Evolutionary conservation across 306 rosid genomes (phyloP).

Genomic region (Mucuna pruriens): DNA sequence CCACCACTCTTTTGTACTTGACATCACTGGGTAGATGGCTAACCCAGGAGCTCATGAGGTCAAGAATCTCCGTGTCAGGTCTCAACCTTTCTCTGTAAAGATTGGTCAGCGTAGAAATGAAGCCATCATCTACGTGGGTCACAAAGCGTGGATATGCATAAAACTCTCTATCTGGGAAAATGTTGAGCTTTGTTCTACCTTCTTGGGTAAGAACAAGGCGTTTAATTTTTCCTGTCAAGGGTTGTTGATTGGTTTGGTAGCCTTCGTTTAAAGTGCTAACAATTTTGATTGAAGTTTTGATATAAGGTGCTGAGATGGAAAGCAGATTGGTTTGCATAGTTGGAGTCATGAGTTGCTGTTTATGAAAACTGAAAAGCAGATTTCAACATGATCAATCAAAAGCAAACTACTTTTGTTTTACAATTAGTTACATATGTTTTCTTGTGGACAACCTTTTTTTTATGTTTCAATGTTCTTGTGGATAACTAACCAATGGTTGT

Average conservation of each 20-base stretch:
- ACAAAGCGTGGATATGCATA: slow-evolving; percentile 80
- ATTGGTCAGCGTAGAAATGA: slow-evolving; percentile 71
- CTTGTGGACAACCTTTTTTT: slow-evolving; percentile 35
- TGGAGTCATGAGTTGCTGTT: slow-evolving; percentile 37
- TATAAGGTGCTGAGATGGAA: slow-evolving; percentile 20
- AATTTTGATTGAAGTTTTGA: slow-evolving; percentile 42
- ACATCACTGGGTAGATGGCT: slow-evolving; percentile 81
- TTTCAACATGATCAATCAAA: slow-evolving; percentile 15
- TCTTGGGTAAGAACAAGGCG: slow-evolving; percentile 64
- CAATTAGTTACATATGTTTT: neutral
- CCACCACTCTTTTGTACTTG: slow-evolving; percentile 66
- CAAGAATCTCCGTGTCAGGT: slow-evolving; percentile 61
- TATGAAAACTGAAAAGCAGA: slow-evolving; percentile 27
- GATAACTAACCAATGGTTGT: slow-evolving; percentile 52
- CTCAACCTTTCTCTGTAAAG: slow-evolving; percentile 65
- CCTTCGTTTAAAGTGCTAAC: slow-evolving; percentile 50
- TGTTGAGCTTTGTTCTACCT: slow-evolving; percentile 73
- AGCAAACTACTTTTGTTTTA: neutral
- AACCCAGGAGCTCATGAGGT: slow-evolving; percentile 94
- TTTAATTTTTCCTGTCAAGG: slow-evolving; percentile 63
- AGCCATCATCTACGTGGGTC: slow-evolving; percentile 76
- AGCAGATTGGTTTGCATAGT: slow-evolving; percentile 38
- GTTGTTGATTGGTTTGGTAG: slow-evolving; percentile 43
- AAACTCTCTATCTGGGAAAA: slow-evolving; percentile 66
- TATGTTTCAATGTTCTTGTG: neutral